Percentiles rank a stretch among this genome's conserved stretches.
These are phyloP conservation scores for Saccharomycopsis synnaedendra DNA, from an alignment of 805 yeast genomes.

Conservation along the genomic window DNA sequence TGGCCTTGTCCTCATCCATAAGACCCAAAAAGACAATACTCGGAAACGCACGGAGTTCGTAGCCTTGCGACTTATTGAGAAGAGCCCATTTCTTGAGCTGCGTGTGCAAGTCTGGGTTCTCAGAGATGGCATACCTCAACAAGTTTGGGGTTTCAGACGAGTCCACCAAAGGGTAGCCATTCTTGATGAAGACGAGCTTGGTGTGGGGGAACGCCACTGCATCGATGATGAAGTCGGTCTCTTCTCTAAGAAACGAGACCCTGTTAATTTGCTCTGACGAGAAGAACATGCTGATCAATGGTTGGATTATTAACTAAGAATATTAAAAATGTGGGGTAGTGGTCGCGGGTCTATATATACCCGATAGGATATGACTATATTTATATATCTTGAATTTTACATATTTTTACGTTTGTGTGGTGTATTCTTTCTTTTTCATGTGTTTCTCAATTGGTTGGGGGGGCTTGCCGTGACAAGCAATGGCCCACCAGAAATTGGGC, in stretches of 20 bases:
- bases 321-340: too few relatives aligned
- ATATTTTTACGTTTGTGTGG: too few relatives aligned
- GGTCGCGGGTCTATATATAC: too few relatives aligned
- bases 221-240: conserved; percentile 32
- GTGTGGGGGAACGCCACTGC: conserved; percentile 34
- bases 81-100: conserved; percentile 19
- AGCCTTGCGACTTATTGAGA: conserved; percentile 12
- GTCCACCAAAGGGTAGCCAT: conserved; percentile 22
- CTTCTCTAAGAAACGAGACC: conserved; percentile 45
- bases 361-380: too few relatives aligned
- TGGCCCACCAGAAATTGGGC: too few relatives aligned
- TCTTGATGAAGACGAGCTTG: conserved; percentile 27
- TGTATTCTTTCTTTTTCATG: too few relatives aligned
- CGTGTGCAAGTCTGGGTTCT: conserved; percentile 14
- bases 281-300: conserved; percentile 20
- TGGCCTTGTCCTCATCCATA: conserved; percentile 22
- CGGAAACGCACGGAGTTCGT: conserved; percentile 14
- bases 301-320: too few relatives aligned
- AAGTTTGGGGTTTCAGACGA: conserved; percentile 12
- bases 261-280: conserved; percentile 42
- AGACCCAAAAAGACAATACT: conserved; percentile 31
- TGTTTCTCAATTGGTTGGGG: too few relatives aligned
- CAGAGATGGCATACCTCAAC: conserved; percentile 14
- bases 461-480: too few relatives aligned
- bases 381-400: too few relatives aligned